These are phyloP conservation scores for Mycena maculata DNA, from an alignment of 768 basidiomycete species.

Conservation along the genomic window DNA sequence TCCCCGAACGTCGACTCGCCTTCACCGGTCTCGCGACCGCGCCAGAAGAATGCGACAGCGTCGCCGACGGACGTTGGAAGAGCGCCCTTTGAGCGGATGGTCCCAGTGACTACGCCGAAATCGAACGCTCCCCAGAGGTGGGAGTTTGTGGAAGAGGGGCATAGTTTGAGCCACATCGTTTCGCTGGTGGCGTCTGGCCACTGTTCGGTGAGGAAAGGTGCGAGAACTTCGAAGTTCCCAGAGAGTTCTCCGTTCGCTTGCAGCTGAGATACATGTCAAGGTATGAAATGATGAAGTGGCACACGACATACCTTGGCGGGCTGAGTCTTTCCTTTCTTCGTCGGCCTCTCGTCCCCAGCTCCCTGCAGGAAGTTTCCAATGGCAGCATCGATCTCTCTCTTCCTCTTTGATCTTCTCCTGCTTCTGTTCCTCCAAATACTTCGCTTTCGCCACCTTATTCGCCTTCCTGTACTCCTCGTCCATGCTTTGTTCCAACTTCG, in stretches of 20 bases:
- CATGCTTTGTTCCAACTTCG: conserved; percentile 37
- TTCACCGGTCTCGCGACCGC: conserved; percentile 37
- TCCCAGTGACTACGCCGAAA: conserved; percentile 40
- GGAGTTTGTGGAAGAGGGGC: conserved; percentile 38
- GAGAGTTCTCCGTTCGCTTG: conserved; percentile 7
- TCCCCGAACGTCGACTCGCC: conserved; percentile 33
- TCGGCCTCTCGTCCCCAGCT: background rate
- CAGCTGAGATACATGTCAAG: background rate
- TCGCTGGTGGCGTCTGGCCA: conserved; percentile 22
- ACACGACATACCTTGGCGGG: background rate
- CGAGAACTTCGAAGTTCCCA: conserved; percentile 32
- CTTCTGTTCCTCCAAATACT: conserved; percentile 25
- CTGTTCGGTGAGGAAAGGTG: conserved; percentile 36
- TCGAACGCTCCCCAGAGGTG: conserved; percentile 44
- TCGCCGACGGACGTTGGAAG: conserved; percentile 30
- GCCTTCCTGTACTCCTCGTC: conserved; percentile 37
- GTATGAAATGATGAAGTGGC: background rate
- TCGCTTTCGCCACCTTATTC: conserved; percentile 33
- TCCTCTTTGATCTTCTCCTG: conserved; percentile 14
- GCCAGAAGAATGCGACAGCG: conserved; percentile 34
- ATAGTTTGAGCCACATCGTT: conserved; percentile 36
- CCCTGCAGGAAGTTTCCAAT: conserved; percentile 29
- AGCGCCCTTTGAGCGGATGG: conserved; percentile 35
- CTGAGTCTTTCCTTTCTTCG: conserved; percentile 17
- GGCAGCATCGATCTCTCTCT: conserved; percentile 25